A percentile compares a stretch with the other conserved stretches of the same genome.
These are phyloP conservation scores for Beauveria sp. DNA, from an alignment of 2,329 filamentous ascomycete genomes.

Conservation along the genomic window DNA sequence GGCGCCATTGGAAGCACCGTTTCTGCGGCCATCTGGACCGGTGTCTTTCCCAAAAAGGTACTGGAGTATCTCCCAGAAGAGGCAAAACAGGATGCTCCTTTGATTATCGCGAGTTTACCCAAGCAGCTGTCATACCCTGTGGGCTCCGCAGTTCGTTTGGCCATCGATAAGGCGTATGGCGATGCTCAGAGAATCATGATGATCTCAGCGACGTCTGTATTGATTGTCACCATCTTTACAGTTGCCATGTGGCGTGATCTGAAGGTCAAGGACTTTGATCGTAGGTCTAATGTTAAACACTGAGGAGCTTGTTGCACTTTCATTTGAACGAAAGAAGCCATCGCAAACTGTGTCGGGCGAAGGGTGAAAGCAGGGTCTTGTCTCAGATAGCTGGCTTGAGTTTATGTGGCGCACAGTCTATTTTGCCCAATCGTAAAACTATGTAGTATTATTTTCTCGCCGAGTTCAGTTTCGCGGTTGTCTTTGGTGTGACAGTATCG, in stretches of 20 bases:
- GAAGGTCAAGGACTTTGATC: constrained; percentile 4
- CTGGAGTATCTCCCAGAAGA: background rate
- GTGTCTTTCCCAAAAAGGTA: background rate
- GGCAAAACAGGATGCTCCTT: background rate
- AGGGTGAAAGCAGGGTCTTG: too few species aligned
- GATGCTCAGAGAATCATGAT: constrained; percentile 7
- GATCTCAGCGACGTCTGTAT: background rate
- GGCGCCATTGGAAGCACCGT: constrained; percentile 4
- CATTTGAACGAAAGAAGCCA: background rate
- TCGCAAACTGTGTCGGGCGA: too few species aligned
- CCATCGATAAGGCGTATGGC: background rate
- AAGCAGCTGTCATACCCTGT: background rate
- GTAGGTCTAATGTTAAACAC: background rate
- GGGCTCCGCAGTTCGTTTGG: background rate
- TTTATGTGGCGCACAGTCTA: too few species aligned
- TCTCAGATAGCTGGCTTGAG: too few species aligned
- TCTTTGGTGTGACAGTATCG: too few species aligned
- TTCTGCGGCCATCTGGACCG: constrained; percentile 2
- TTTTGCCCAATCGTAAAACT: too few species aligned
- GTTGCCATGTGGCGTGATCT: constrained; percentile 4
- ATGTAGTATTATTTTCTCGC: too few species aligned
- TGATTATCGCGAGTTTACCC: background rate
- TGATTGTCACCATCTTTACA: background rate
- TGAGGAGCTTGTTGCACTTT: background rate
- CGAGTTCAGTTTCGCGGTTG: too few species aligned